phyloP scores from a whole-genome alignment of 1,284 basidiomycete genomes.

The Xerocomus cyaneibrunnescens region DNA sequence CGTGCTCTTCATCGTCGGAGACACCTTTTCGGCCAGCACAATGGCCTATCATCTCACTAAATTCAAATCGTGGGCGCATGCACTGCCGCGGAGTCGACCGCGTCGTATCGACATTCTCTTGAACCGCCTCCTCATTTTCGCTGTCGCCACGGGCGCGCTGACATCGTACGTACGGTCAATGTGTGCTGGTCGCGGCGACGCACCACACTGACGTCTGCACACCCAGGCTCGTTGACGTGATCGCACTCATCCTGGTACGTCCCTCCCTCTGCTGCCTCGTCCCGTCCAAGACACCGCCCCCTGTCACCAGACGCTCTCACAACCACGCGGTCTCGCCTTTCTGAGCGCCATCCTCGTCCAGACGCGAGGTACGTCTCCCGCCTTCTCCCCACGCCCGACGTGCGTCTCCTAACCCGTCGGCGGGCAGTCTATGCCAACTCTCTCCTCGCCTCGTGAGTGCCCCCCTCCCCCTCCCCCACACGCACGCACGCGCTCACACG shows the following conservation, averaged over 20 bases:
- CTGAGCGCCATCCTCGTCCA: slow-evolving; percentile 26
- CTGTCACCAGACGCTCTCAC: slow-evolving; percentile 15
- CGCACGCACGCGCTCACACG: not conserved
- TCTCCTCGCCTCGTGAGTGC: slow-evolving; percentile 29
- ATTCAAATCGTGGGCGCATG: slow-evolving; percentile 8
- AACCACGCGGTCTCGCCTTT: slow-evolving; percentile 23
- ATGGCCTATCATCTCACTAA: slow-evolving; percentile 29
- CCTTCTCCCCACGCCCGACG: no score
- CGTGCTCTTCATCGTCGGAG: slow-evolving; percentile 26
- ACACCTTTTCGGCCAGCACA: slow-evolving; percentile 20
- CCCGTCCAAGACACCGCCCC: not conserved
- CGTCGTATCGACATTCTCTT: slow-evolving; percentile 24
- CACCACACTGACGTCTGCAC: not conserved
- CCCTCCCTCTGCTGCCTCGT: no score
- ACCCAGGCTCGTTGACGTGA: slow-evolving; percentile 27
- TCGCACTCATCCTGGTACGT: slow-evolving; percentile 31
- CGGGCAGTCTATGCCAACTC: slow-evolving; percentile 31
- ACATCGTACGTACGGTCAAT: slow-evolving; percentile 21
- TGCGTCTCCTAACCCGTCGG: no score
- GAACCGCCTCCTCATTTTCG: slow-evolving; percentile 28
- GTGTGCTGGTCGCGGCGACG: not conserved
- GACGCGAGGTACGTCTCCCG: slow-evolving; percentile 21
- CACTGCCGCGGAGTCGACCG: not conserved
- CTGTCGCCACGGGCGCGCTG: slow-evolving; percentile 28
- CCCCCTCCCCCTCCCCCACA: not conserved